Percentiles rank a stretch among this genome's conserved stretches.
Evolutionary conservation across 2,329 filamentous ascomycete species (phyloP).

Genomic region (Hortaea werneckii): DNA sequence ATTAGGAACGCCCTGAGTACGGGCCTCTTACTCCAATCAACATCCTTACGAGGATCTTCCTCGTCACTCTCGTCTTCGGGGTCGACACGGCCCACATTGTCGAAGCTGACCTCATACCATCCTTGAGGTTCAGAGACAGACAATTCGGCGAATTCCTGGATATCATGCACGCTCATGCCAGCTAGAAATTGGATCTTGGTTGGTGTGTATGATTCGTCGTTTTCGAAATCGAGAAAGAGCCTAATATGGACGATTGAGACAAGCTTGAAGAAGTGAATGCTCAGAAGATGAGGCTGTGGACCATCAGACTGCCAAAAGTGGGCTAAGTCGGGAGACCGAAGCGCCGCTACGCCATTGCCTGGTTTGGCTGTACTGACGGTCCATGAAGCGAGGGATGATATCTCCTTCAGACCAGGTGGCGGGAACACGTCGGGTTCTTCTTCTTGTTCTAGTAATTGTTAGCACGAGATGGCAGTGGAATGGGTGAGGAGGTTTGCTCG

Average conservation of each 20-base stretch:
- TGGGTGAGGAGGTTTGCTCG: neutral
- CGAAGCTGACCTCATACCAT: conserved; percentile 78
- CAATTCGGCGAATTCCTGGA: conserved; percentile 79
- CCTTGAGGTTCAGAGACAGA: conserved; percentile 68
- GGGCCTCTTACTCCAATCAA: conserved; percentile 47
- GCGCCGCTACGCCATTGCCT: conserved; percentile 65
- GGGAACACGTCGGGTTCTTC: conserved; percentile 30
- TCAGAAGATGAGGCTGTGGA: conserved; percentile 71
- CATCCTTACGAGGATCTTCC: conserved; percentile 20
- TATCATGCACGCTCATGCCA: conserved; percentile 82
- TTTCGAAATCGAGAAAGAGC: conserved; percentile 82
- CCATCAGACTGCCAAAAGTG: conserved; percentile 82
- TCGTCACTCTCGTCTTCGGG: conserved; percentile 20
- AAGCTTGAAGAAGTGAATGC: conserved; percentile 76
- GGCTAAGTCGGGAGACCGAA: conserved; percentile 61
- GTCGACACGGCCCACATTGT: conserved; percentile 44
- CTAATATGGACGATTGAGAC: conserved; percentile 68
- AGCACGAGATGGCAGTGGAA: neutral
- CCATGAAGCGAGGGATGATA: conserved; percentile 73
- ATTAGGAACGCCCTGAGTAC: conserved; percentile 81
- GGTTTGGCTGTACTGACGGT: conserved; percentile 75
- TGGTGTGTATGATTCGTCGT: conserved; percentile 93
- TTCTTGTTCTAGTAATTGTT: neutral
- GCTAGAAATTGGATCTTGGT: conserved; percentile 84
- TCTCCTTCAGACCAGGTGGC: conserved; percentile 58